Evolutionary conservation across 164 flowering plant species (phyloP), one percentile per base, ranked within the genome.

Genomic region (Vitis rotundifolia): DNA sequence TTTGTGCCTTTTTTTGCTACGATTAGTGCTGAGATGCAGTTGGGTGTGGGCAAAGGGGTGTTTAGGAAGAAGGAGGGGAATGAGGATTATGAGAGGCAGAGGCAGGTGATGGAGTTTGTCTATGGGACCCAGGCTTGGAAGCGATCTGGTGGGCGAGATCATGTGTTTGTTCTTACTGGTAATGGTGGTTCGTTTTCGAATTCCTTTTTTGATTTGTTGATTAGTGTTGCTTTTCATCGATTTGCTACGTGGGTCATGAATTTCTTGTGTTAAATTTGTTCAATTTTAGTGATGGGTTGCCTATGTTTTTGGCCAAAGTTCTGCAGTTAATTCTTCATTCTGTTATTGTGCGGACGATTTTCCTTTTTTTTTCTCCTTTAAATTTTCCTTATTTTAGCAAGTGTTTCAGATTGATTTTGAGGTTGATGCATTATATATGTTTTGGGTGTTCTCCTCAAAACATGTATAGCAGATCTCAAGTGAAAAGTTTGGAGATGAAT

Each of bases 1-100:
- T 93, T 93, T 61, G 99, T 95, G 68, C 99, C 99, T 0, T 95
- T 95, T 63, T 95, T 95, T 55, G 99, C 96, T 9, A 90, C 99
- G 1, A 59, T 93, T 63, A 93, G 99, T 61, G 94, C 97, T 28
- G 99, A 93, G 70, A 75, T 93, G 87, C 93, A 95, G 83, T 79
- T 95, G 69, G 87, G 83, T 1, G 62, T 47, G 58, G 91, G 77
- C 16, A 90, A 87, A 61, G 88, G 89, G 11, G 74, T 72, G 66
- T 95, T 93, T 53, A 88, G 92, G 78, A 88, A 87, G 87, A 90
- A 83, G 75, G 78, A 63, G 14, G 92, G 81, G 55, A 94, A 94
- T 76, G 89, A 84, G 74, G 99, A 94, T 77, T 94, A 90, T 76
- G 62, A 66, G 81, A 81, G 99, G 84, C 99, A 94, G 88, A 86